phyloP scores from a whole-genome alignment of 2,329 filamentous ascomycete genomes.

The Pezicula neosporulosa region DNA sequence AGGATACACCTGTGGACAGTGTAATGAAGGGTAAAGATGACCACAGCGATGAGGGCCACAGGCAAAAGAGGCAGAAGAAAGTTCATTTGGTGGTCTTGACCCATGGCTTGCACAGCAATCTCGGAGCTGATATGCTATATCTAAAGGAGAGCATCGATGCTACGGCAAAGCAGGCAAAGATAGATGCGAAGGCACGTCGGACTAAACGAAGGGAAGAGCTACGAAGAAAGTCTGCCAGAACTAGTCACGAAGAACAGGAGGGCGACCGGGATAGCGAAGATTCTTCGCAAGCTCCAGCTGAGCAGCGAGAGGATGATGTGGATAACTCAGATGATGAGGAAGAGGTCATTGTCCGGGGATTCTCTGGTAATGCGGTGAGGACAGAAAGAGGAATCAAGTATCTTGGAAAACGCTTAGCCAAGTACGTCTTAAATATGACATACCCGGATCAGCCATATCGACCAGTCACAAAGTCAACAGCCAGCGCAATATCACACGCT shows the following conservation, averaged over 20 bases:
- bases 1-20: conserved; percentile 20
- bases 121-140: conserved; percentile 94
- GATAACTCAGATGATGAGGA: conserved; percentile 57
- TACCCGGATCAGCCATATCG: conserved; percentile 91
- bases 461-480: conserved; percentile 51
- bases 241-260: conserved; percentile 13
- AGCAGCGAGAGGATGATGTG: conserved; percentile 15
- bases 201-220: conserved; percentile 42
- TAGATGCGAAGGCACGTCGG: conserved; percentile 62
- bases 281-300: conserved; percentile 3
- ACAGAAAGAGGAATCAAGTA: conserved; percentile 97
- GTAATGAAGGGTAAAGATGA: conserved; percentile 16
- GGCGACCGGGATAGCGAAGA: conserved; percentile 15
- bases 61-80: conserved; percentile 62
- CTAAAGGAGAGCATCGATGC: conserved; percentile 96
- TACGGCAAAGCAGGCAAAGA: conserved; percentile 69
- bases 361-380: conserved; percentile 81
- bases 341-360: conserved; percentile 85
- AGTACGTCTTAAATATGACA: conserved; percentile 84
- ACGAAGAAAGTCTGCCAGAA: conserved; percentile 14
- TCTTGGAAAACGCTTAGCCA: conserved; percentile 88
- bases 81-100: conserved; percentile 90
- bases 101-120: conserved; percentile 92
- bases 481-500: conserved; percentile 36
- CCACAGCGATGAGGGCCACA: conserved; percentile 16